Base-by-base conservation (phyloP, 495 filamentous ascomycete species). In the Annulohypoxylon nitens region DNA sequence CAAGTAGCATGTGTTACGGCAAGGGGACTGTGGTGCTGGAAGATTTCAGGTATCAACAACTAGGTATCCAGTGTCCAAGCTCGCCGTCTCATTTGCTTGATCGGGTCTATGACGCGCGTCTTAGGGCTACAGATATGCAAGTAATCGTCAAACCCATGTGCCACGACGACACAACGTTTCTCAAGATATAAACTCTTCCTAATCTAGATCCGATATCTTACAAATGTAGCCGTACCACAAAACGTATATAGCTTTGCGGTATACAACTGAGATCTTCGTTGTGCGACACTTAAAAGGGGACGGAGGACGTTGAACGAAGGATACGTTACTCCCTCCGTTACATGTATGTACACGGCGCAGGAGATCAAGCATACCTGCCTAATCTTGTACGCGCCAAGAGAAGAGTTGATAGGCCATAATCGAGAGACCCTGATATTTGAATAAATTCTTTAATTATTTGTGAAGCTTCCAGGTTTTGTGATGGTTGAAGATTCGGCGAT, bases 251-350 rank as follows among this genome's bases (percentile, higher is more conserved):
- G 50, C 12, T 33, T 30, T 12, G 12, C 25, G 12, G 12, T 14
- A 30, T n/a, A 30, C 25, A 33, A 11, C 14, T 14, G 25, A 33
- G 25, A 54, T 26, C 25, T 54, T 51, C 48, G 1, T 30, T 14
- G 25, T 33, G 50, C 4, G 25, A 54, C 25, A 14, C 23, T 54
- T 26, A 26, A 16, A 26, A 54, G 20, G 25, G 23, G 12, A 43
- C 4, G 12, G 23, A 33, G 10, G 25, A 54, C 23, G 50, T 54
- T 12, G 25, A n/a, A 54, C 50, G 50, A 54, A 54, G 25, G 50
- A 25, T 54, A 54, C 50, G 50, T 54, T 54, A 54, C 50, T 3
- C 25, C 14, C 25, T n/a, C 30, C 30, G 50, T 54, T 54, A 54
- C 50, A n/a, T 54, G 11, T 54, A 54, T 9, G n/a, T 47, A 47